Conservation (phyloP, 2,329 filamentous ascomycete genomes). For the Fusarium setosum region DNA sequence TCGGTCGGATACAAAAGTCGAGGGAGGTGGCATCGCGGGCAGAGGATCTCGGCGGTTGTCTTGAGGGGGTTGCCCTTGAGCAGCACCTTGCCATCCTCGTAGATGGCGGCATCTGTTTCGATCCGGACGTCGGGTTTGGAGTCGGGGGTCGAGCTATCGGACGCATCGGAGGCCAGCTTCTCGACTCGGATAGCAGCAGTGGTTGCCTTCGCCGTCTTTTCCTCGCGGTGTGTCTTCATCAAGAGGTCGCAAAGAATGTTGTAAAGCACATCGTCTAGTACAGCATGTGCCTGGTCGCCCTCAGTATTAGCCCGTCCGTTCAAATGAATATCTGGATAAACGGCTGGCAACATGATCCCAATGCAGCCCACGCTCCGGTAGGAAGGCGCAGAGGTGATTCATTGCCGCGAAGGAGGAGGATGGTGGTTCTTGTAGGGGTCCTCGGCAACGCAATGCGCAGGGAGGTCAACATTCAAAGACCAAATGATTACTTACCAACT, state of each 20-base stretch:
- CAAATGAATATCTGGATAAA: background rate
- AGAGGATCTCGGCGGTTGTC: constrained; percentile 77
- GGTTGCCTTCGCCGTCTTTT: constrained; percentile 78
- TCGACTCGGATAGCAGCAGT: constrained; percentile 74
- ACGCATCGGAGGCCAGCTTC: constrained; percentile 67
- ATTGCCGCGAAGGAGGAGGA: constrained; percentile 10
- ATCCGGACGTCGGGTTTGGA: constrained; percentile 66
- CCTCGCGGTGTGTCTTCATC: constrained; percentile 79
- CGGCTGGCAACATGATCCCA: background rate
- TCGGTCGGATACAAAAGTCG: constrained; percentile 79
- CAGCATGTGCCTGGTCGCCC: constrained; percentile 65
- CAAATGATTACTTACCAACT: constrained; percentile 62
- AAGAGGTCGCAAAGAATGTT: constrained; percentile 82
- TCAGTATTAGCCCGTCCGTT: constrained; percentile 29
- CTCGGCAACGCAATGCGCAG: constrained; percentile 21
- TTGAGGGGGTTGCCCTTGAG: constrained; percentile 79
- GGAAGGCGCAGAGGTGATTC: constrained; percentile 23
- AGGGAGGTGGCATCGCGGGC: constrained; percentile 79
- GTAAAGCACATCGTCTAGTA: constrained; percentile 80
- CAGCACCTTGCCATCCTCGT: constrained; percentile 75
- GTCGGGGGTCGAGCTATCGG: constrained; percentile 64
- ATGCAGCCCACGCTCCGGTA: constrained; percentile 15
- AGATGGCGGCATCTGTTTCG: constrained; percentile 76
- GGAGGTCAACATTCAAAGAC: constrained; percentile 15
- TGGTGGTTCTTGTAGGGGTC: constrained; percentile 8